Percentiles rank a stretch among this genome's conserved stretches.
These are phyloP conservation scores for Amylostereum areolatum DNA, from an alignment of 1,284 basidiomycete species.

Conservation along the genomic window DNA sequence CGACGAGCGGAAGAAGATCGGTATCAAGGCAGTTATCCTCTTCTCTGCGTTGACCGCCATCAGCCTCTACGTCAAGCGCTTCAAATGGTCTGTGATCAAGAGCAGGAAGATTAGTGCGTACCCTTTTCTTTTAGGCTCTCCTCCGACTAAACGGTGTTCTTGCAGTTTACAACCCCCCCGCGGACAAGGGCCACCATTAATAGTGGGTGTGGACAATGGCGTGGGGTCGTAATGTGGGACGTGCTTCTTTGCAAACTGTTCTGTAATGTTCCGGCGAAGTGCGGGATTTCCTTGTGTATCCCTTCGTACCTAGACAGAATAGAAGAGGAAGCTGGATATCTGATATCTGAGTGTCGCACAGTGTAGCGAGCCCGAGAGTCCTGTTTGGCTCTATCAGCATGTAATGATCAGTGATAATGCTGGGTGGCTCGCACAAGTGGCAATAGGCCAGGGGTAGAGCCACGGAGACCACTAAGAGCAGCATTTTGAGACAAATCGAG, in stretches of 20 bases:
- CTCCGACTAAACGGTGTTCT: slow-evolving; percentile 11
- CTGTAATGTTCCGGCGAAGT: slow-evolving; percentile 3
- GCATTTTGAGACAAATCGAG: neutral
- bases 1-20: slow-evolving; percentile 95
- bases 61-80: slow-evolving; percentile 87
- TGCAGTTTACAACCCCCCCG: slow-evolving; percentile 50
- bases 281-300: too few species aligned
- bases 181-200: slow-evolving; percentile 32
- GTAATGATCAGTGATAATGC: too few species aligned
- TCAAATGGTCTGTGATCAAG: slow-evolving; percentile 93
- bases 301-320: too few species aligned
- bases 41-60: slow-evolving; percentile 81
- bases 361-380: too few species aligned
- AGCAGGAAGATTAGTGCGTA: slow-evolving; percentile 83
- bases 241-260: slow-evolving; percentile 6
- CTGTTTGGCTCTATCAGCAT: too few species aligned
- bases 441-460: too few species aligned
- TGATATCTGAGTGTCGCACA: too few species aligned
- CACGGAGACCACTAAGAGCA: too few species aligned
- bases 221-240: slow-evolving; percentile 1
- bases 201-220: slow-evolving; percentile 1
- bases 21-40: slow-evolving; percentile 89
- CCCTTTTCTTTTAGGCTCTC: neutral
- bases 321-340: too few species aligned
- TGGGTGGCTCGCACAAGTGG: too few species aligned